Conservation (phyloP, 2,329 filamentous ascomycete genomes). For the Periconia digitata region DNA sequence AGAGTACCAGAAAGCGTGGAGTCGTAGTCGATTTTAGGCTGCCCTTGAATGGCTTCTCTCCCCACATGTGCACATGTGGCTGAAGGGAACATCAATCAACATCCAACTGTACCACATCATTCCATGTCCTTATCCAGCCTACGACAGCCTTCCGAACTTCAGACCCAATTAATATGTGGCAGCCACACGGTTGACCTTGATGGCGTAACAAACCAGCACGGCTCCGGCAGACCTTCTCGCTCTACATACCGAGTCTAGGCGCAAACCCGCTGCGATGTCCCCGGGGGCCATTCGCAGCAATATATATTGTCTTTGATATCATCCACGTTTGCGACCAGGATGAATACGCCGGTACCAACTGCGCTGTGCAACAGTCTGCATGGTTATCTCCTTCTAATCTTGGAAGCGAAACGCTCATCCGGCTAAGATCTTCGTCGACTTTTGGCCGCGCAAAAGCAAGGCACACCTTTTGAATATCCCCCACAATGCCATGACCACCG, state of each 20-base stretch:
- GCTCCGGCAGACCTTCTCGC: background rate
- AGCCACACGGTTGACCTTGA: too few relatives aligned
- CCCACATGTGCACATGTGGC: background rate
- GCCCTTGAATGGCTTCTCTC: too few relatives aligned
- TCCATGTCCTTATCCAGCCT: background rate
- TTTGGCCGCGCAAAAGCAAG: background rate
- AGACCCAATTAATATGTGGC: background rate
- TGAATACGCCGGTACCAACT: background rate
- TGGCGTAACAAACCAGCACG: background rate
- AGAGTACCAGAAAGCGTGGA: too few relatives aligned
- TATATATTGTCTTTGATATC: background rate
- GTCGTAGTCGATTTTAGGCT: too few relatives aligned
- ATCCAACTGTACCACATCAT: background rate
- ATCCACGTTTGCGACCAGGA: background rate
- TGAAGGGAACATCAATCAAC: background rate
- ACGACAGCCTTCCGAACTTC: background rate
- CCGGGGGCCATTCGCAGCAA: background rate
- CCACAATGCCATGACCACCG: background rate
- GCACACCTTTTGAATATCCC: background rate
- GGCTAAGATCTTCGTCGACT: background rate
- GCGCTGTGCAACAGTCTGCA: background rate
- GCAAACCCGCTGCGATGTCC: background rate
- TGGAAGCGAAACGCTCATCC: background rate
- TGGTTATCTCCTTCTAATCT: background rate
- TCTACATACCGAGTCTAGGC: background rate